Base-by-base conservation (phyloP, 805 yeast genomes). In the Tetrapisispora namnaoensis region DNA sequence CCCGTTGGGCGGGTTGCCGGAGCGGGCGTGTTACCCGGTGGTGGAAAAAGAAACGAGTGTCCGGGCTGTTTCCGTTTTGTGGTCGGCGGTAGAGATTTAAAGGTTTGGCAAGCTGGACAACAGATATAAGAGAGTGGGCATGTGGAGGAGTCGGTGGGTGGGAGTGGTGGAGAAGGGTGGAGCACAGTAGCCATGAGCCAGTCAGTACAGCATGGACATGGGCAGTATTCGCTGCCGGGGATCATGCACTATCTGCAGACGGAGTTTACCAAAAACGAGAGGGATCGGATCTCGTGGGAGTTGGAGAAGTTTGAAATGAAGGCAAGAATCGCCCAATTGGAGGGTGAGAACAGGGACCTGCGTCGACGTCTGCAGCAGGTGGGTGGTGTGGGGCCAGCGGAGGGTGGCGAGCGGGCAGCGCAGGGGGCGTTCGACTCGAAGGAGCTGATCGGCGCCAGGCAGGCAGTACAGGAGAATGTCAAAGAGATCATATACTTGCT, bases 241-340 rank as follows among this genome's bases (percentile, higher is more conserved):
- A 80, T 80, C 32, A 78, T 80, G 79, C 76, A 78, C 57, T 80
- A 76, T 52, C 69, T 80, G 56, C 85, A 80, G 58, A 67, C 75
- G 22, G 84, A 80, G 55, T 79, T 80, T 73, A 79, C 80, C 47
- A 73, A 72, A 50, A 77, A 76, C 59, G 85, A 80, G 59, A 73
- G 78, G 48, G 79, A 77, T 54, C 67, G 81, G 45, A 76, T 80
- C 47, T 75, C 74, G 41, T 79, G 82, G 81, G 80, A 76, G 50
- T 65, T 78, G 46, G 84, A 80, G 57, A 68, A 75, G 36, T 78
- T 80, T 18, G 84, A 80, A 56, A 76, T 80, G 82, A 76, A 72
- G 61, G 68, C 72, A 28, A 60, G 67, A 32, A 75, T 79, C 43
- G 72, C 78, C 4, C 70, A 68, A 44, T 63, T 79, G 18, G 82